Evolutionary conservation across 140 eudicot species (phyloP).

Genomic region (Cichorium intybus): DNA sequence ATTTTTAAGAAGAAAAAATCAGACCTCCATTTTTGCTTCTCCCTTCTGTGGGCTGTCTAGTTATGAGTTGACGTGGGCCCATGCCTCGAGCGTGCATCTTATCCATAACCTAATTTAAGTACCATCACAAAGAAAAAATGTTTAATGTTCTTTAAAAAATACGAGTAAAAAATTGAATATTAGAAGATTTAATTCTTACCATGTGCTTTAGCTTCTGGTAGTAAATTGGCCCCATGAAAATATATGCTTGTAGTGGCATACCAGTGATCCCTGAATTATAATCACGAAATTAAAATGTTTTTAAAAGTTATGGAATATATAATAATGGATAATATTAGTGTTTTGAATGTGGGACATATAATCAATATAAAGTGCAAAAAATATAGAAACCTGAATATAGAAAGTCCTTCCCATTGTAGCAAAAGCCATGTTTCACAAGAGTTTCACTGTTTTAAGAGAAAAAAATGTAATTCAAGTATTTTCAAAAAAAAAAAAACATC

Average conservation of each 20-base stretch:
- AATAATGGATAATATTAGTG: background rate
- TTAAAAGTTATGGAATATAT: background rate
- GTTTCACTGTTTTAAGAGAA: constrained; percentile 64
- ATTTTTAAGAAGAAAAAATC: constrained; percentile 3
- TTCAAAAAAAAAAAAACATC: too few relatives aligned
- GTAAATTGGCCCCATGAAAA: constrained; percentile 97
- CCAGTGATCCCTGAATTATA: constrained; percentile 83
- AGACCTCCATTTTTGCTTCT: constrained; percentile 90
- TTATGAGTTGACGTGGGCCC: constrained; percentile 87
- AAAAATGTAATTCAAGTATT: constrained; percentile 6
- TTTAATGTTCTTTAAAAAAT: too few relatives aligned
- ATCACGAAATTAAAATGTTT: background rate
- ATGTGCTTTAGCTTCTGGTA: constrained; percentile 98
- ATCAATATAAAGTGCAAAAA: constrained; percentile 5
- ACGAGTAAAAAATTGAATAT: background rate
- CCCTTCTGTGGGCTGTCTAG: constrained; percentile 98
- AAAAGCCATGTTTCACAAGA: constrained; percentile 82
- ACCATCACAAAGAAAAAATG: background rate
- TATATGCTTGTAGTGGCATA: constrained; percentile 86
- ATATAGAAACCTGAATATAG: constrained; percentile 72
- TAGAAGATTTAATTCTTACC: constrained; percentile 44
- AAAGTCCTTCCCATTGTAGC: constrained; percentile 84
- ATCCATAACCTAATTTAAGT: constrained; percentile 63
- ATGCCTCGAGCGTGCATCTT: constrained; percentile 98
- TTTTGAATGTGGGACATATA: too few relatives aligned